Base-by-base conservation (phyloP, 441 rosid genomes). In the Gossypium aridum region DNA sequence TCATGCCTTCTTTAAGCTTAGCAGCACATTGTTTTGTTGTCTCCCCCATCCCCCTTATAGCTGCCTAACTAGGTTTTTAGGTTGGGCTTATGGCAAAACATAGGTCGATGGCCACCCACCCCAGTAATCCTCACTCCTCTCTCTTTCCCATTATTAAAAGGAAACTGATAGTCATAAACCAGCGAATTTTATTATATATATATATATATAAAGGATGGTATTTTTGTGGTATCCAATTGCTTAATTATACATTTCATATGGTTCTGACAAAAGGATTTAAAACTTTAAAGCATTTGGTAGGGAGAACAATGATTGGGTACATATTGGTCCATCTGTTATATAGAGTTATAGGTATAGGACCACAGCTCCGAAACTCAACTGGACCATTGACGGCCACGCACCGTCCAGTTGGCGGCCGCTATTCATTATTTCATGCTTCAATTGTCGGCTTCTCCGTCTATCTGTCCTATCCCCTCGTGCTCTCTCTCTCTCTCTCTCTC, bases 331-430 rank as follows among this genome's bases (percentile, higher is more conserved):
- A 72, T 14, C 2, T 7, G 20, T 25, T 47, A 26, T n/a, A 31
- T 60, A 60, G 67, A 26, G 67, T 8, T 3, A 14, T 62, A 49
- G 76, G 76, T 5, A 23, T 47, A 62, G 76, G 76, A 73, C 76
- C 76, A 62, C 71, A 28, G 45, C 45, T 53, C 19, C 63, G 25
- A 54, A 31, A 12, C 53, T 55, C 31, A 17, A 20, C 25, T 20
- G 77, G 77, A 64, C 71, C 77, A 74, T 64, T 17, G 10, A 37
- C 45, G 64, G 55, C 71, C 49, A 51, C 9, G 54, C 37, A 74
- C 64, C 71, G 23, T 54, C 77, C 77, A 74, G 71, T 74, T 74
- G 77, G 55, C 71, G 55, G 64, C 65, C 60, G 60, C 61, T 43
- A 12, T 65, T 26, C 45, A 34, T 64, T 54, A 37, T 74, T 37